A percentile compares a stretch with the other conserved stretches of the same genome.
Conservation (phyloP, 345 rosid genomes). For the Hirschfeldia incana region DNA sequence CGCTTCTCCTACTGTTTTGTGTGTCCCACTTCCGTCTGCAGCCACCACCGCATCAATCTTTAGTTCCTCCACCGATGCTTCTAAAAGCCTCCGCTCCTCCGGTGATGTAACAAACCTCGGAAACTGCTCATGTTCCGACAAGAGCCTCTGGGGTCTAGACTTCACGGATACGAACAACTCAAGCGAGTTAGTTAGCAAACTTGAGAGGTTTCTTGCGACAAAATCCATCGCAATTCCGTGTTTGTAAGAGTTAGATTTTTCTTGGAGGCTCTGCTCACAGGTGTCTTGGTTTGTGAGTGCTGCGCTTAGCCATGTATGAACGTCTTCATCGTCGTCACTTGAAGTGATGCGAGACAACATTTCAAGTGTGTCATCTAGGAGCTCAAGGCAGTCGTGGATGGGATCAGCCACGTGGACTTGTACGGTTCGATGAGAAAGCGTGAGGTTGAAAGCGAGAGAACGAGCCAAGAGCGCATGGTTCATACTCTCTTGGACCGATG, state of each 20-base stretch:
- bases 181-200: constrained; percentile 38
- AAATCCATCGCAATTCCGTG: constrained; percentile 20
- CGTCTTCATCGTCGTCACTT: constrained; percentile 32
- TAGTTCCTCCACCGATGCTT: constrained; percentile 45
- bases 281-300: constrained; percentile 58
- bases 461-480: constrained; percentile 42
- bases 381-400: constrained; percentile 50
- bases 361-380: constrained; percentile 52
- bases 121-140: not conserved
- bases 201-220: constrained; percentile 42
- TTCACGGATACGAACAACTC: constrained; percentile 34
- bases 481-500: constrained; percentile 39
- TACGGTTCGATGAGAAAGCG: constrained; percentile 19
- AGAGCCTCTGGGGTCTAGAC: constrained; percentile 13
- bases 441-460: constrained; percentile 37
- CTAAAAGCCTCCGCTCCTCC: constrained; percentile 45
- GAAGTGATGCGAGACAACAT: constrained; percentile 41
- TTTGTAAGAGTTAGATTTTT: constrained; percentile 3
- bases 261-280: constrained; percentile 49
- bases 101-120: constrained; percentile 39
- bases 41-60: constrained; percentile 53
- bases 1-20: constrained; percentile 48
- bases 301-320: constrained; percentile 62
- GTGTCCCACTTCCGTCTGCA: constrained; percentile 57
- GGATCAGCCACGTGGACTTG: constrained; percentile 17